Evolutionary conservation across 345 rosid genomes (phyloP).

Genomic region (Gossypium stocksii): DNA sequence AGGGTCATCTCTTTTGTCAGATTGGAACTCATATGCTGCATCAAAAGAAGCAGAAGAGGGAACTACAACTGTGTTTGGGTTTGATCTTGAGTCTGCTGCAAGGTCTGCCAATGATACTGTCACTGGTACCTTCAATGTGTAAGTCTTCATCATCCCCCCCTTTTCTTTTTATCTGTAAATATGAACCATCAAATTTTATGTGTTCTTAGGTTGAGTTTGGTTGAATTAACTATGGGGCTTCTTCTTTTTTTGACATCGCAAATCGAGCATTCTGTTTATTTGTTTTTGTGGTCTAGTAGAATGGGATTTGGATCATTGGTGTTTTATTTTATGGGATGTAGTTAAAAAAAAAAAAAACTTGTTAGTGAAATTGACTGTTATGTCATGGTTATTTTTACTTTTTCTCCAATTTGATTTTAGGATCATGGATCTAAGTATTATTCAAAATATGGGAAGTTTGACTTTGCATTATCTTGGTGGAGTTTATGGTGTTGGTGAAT

Average conservation of each 20-base stretch:
- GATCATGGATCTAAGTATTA: not conserved
- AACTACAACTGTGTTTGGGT: conserved; percentile 38
- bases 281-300: not conserved
- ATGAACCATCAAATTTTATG: not conserved
- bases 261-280: not conserved
- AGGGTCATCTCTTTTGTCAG: conserved; percentile 55
- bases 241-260: not conserved
- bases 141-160: conserved; percentile 14
- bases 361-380: not conserved
- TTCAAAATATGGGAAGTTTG: not conserved
- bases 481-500: not conserved
- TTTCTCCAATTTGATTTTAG: not conserved
- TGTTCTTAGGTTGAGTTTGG: not conserved
- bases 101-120: conserved; percentile 74
- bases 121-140: conserved; percentile 80
- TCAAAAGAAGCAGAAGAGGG: conserved; percentile 43
- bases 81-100: conserved; percentile 80
- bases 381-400: not conserved
- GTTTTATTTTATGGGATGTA: not conserved
- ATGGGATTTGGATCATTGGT: not conserved
- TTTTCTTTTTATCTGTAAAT: not conserved
- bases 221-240: not conserved
- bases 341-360: not conserved
- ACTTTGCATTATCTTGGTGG: not conserved
- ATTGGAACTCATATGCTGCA: conserved; percentile 80